Percentiles rank a stretch among this genome's conserved stretches.
Conservation (phyloP, 495 filamentous ascomycete species). For the Pyrenula aspistea region DNA sequence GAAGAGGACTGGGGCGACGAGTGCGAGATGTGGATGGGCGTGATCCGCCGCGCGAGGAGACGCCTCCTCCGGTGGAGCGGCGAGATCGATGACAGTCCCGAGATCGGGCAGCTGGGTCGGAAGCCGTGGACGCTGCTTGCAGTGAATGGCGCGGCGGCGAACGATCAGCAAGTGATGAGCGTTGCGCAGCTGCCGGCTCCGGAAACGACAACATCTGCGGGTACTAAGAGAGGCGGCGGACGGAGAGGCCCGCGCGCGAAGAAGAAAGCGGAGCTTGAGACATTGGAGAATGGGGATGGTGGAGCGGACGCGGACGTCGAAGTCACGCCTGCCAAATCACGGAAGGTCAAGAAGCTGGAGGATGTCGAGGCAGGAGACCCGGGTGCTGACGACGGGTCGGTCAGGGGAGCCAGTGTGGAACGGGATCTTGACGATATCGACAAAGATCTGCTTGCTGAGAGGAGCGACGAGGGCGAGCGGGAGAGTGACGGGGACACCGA, state of each 20-base stretch:
- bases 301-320: not conserved
- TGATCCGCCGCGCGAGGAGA: slow-evolving; percentile 54
- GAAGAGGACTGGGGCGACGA: slow-evolving; percentile 76
- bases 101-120: slow-evolving; percentile 4
- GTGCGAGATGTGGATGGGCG: slow-evolving; percentile 55
- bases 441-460: not conserved
- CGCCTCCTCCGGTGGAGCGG: slow-evolving; percentile 65
- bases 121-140: not conserved
- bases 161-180: slow-evolving; percentile 1
- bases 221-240: not conserved
- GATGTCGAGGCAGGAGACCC: not conserved
- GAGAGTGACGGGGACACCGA: not conserved
- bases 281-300: not conserved
- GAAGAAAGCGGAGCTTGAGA: not conserved
- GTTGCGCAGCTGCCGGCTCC: not conserved
- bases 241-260: not conserved
- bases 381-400: not conserved
- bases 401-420: not conserved
- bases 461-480: not conserved
- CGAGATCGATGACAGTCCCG: slow-evolving; percentile 36
- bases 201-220: not conserved
- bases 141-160: slow-evolving; percentile 4
- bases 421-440: slow-evolving; percentile 1
- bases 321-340: not conserved
- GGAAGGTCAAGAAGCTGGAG: not conserved